Percentiles rank a stretch among this genome's conserved stretches.
Evolutionary conservation across 1,284 basidiomycete genomes (phyloP).

Genomic region (Entoloma clypeatum): DNA sequence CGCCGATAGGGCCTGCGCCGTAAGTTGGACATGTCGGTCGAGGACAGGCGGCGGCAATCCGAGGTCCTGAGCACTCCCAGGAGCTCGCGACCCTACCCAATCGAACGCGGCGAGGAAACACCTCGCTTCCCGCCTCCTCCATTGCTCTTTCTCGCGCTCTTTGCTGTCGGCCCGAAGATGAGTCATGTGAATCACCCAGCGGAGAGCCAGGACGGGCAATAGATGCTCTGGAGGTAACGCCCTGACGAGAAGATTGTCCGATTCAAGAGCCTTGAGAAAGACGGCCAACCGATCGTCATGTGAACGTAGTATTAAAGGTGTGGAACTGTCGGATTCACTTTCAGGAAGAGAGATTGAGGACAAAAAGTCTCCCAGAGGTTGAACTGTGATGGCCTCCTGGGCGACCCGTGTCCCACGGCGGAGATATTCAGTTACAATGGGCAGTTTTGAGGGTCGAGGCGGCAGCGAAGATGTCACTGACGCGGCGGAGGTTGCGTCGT

Average conservation of each 20-base stretch:
- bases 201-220: slow-evolving; percentile 49
- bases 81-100: slow-evolving; percentile 20
- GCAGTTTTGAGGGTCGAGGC: slow-evolving; percentile 27
- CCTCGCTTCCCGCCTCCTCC: slow-evolving; percentile 63
- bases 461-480: slow-evolving; percentile 33
- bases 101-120: slow-evolving; percentile 58
- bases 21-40: slow-evolving; percentile 68
- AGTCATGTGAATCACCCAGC: slow-evolving; percentile 55
- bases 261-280: slow-evolving; percentile 54
- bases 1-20: slow-evolving; percentile 62
- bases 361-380: slow-evolving; percentile 44
- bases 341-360: slow-evolving; percentile 32
- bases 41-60: slow-evolving; percentile 35
- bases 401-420: slow-evolving; percentile 68
- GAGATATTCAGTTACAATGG: slow-evolving; percentile 62
- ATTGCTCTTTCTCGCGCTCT: slow-evolving; percentile 59
- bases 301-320: slow-evolving; percentile 44
- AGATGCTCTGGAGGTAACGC: slow-evolving; percentile 43
- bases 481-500: slow-evolving; percentile 26
- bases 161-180: slow-evolving; percentile 48
- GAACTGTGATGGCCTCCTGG: slow-evolving; percentile 52
- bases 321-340: slow-evolving; percentile 26
- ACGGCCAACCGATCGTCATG: slow-evolving; percentile 51
- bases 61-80: slow-evolving; percentile 22
- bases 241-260: slow-evolving; percentile 49